Evolutionary conservation across 2,329 filamentous ascomycete species (phyloP).

Genomic region (Cadophora sp.): DNA sequence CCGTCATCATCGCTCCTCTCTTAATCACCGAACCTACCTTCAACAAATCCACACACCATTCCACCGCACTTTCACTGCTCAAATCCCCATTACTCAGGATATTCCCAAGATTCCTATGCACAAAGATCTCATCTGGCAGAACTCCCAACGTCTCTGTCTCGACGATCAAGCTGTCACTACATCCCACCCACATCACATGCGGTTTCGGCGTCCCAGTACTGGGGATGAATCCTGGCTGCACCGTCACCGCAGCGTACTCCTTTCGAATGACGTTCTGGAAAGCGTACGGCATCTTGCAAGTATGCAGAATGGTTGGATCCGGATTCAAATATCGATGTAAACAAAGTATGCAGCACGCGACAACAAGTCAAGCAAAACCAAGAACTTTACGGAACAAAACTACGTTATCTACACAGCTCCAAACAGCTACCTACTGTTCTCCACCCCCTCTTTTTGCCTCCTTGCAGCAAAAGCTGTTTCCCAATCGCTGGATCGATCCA

Average conservation of each 20-base stretch:
- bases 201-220: conserved; percentile 42
- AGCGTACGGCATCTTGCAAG: conserved; percentile 48
- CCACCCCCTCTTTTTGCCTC: conserved; percentile 9
- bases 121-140: conserved; percentile 71
- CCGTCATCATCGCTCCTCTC: neutral
- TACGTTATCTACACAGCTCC: no score
- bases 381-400: neutral
- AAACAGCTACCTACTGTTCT: neutral
- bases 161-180: conserved; percentile 69
- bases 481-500: neutral
- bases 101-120: conserved; percentile 76
- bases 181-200: conserved; percentile 71
- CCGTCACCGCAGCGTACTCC: conserved; percentile 3
- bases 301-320: conserved; percentile 28
- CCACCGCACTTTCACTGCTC: conserved; percentile 65
- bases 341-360: neutral
- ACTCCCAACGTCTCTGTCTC: conserved; percentile 69
- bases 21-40: conserved; percentile 52
- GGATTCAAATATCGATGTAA: neutral
- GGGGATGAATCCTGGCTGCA: conserved; percentile 14
- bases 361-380: neutral
- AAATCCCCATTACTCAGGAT: conserved; percentile 66
- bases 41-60: conserved; percentile 67
- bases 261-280: conserved; percentile 20
- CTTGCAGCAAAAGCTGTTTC: neutral